Evolutionary conservation across 768 basidiomycete genomes (phyloP), one percentile per base, ranked within the genome.

Genomic region (Rubroboletus satanas): DNA sequence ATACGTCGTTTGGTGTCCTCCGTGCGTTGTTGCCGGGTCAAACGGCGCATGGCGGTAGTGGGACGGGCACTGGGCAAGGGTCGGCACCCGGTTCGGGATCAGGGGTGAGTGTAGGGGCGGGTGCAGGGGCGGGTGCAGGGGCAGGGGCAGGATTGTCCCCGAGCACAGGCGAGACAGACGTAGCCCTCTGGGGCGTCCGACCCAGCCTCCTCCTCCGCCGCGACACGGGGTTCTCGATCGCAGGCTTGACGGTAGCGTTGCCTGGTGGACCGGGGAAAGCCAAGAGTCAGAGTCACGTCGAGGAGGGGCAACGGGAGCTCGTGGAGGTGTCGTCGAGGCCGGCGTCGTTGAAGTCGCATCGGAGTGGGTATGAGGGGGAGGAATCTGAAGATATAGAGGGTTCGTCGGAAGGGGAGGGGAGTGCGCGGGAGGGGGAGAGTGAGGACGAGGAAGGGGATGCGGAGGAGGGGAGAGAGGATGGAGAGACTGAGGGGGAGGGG

Each of bases 1-100:
- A 96, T 66, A 83, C 91, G 0, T 91, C 90, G 3, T 93, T 95
- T 71, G 89, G 90, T 17, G 89, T 93, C 58, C 76, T 97, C 15
- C 81, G 90, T 17, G 85, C 90, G 5, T 75, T 94, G 41, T 77
- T 95, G 50, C 92, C 81, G 0, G 75, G 75, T 11, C 66, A 70
- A 26, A 61, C 58, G 43, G 46, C 7, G 2, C 21, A 49, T 28
- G 31, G 42, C 4, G 14, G 42, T 12, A 54, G 44, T 14, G 57
- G 59, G 7, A 59, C 58, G 4, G 54, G 62, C 31, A 39, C 17
- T 59, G 68, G 2, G 58, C 69, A 47, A 54, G 62, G 17, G 9
- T 43, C 44, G 12, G 14, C 31, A n/a, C 11, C 51, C 7, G 41
- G 53, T 7, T 11, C 37, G 26, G 35, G 14, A 1, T 26, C 50